Evolutionary conservation across 495 filamentous ascomycete species (phyloP).

Genomic region (Tuber magnatum): DNA sequence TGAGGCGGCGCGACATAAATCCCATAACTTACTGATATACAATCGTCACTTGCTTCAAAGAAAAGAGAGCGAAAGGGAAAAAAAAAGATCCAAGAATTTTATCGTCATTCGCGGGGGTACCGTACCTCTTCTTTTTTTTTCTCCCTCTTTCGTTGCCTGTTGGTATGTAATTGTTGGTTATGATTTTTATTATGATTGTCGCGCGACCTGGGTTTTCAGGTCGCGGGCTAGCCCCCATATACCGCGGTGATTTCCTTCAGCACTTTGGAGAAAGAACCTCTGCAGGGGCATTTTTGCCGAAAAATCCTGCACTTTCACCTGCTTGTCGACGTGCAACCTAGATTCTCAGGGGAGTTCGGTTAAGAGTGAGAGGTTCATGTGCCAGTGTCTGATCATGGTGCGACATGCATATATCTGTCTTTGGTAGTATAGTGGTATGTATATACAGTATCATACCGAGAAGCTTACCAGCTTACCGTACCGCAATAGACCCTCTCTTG

Average conservation of each 20-base stretch:
- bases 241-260: neutral
- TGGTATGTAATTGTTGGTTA: neutral
- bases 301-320: neutral
- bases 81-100: neutral
- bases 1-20: neutral
- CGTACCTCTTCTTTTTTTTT: neutral
- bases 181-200: neutral
- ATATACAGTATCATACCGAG: too few relatives aligned
- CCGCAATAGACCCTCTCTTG: too few relatives aligned
- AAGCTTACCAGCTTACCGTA: too few relatives aligned
- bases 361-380: neutral
- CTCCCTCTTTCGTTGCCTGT: neutral
- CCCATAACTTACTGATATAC: neutral
- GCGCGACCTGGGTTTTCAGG: neutral
- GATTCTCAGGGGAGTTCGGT: neutral
- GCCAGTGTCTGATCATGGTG: too few relatives aligned
- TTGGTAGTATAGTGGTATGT: too few relatives aligned
- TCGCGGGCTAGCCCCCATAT: neutral
- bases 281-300: neutral
- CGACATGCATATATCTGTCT: too few relatives aligned
- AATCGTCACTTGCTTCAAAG: neutral
- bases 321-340: neutral
- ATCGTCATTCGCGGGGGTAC: neutral
- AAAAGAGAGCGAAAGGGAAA: neutral
- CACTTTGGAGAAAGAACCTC: neutral